Percentiles rank a stretch among this genome's conserved stretches.
Evolutionary conservation across 306 rosid genomes (phyloP).

Genomic region (Hylodesmum podocarpum): DNA sequence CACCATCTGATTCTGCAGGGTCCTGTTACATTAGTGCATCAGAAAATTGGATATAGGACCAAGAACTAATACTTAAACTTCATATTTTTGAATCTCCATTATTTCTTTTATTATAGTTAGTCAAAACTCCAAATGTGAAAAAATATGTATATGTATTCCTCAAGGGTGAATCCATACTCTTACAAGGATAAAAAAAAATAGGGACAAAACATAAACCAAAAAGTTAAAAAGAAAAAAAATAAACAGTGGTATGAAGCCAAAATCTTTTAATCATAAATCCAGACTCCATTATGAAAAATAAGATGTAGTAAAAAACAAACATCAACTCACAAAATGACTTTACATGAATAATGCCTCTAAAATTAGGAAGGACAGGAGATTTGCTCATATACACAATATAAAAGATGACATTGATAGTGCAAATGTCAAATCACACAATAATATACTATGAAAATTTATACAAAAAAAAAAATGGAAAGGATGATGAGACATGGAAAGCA

Average conservation of each 20-base stretch:
- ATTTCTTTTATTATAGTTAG: background rate
- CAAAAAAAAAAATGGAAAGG: background rate
- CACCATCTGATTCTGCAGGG: constrained; percentile 59
- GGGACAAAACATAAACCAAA: background rate
- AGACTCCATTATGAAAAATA: background rate
- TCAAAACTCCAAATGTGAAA: constrained; percentile 12
- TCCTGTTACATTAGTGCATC: constrained; percentile 63
- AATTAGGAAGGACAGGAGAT: background rate
- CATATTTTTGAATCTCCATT: constrained; percentile 5
- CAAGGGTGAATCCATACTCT: constrained; percentile 6
- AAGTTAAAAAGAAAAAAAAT: background rate
- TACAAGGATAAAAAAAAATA: background rate
- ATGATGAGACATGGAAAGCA: background rate
- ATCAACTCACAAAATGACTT: constrained; percentile 5
- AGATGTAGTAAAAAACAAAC: background rate
- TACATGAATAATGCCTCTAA: background rate
- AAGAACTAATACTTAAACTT: constrained; percentile 20
- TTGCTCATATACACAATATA: background rate
- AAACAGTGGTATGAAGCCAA: background rate
- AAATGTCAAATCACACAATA: constrained; percentile 13
- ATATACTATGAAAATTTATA: background rate
- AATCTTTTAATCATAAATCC: background rate
- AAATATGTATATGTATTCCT: background rate
- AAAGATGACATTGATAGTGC: background rate
- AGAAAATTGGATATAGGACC: constrained; percentile 30